Base-by-base conservation (phyloP, 768 basidiomycete genomes). In the Thelephora aurantiotincta region DNA sequence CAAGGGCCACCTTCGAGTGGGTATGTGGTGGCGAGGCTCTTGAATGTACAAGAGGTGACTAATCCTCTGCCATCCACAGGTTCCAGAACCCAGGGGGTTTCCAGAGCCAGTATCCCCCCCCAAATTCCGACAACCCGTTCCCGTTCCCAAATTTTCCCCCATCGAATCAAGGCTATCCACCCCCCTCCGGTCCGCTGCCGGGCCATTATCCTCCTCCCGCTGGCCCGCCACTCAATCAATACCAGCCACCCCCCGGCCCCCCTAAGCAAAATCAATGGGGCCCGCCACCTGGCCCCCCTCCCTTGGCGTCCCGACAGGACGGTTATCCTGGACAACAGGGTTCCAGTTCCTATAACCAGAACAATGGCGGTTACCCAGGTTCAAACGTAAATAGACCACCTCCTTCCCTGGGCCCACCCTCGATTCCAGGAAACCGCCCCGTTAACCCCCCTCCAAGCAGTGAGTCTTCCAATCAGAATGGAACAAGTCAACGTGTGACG, bases 1-100 rank as follows among this genome's bases (percentile, higher is more conserved):
- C 52, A 38, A 3, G 49, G 52, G 1, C 55, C 55, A 11, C 55
- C 52, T 12, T 51, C 51, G 0, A 51, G 49, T 13, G 43, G 43
- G 13, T 46, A 38, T 2, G 48, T n/a, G 43, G 53, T 3, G 57
- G 59, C 7, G 50, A 52, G 5, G 53, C 55, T 30, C 56, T 51
- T 48, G 6, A 48, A 51, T 33, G 26, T 30, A 30, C 26, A 30
- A 30, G 26, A 30, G 26, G 26, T 30, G 26, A 30, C 9, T 30
- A 30, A n/a, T 11, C 18, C 33, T 36, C 41, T 11, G 35, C 7
- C 23, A 19, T 19, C 41, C 46, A 12, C 41, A 33, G 46, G 37
- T 46, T 18, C 44, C 49, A 6, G 38, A 47, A 22, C 11, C 33
- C 30, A 18, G 34, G 14, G 6, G 9, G 12, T 50, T 30, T 47